A percentile compares a stretch with the other conserved stretches of the same genome.
phyloP scores from a whole-genome alignment of 768 basidiomycete genomes.

The Podaxis pistillaris region DNA sequence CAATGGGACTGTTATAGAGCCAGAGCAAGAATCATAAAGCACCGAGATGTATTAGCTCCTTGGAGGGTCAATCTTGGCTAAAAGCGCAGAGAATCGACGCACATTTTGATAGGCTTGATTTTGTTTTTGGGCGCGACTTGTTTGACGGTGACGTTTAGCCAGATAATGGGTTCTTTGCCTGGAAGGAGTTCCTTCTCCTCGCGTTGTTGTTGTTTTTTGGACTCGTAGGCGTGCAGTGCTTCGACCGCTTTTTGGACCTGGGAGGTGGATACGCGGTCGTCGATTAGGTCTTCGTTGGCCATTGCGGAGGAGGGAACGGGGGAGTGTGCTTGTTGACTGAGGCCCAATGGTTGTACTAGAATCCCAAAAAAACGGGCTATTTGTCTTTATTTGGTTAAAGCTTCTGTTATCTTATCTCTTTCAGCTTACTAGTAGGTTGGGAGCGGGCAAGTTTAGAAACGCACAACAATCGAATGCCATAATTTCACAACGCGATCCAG shows the following conservation, averaged over 20 bases:
- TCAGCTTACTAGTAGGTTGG: neutral
- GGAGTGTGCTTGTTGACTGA: neutral
- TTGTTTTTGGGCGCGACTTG: conserved; percentile 70
- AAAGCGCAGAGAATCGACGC: neutral
- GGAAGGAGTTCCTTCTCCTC: conserved; percentile 75
- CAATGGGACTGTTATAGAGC: conserved; percentile 54
- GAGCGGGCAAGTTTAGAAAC: neutral
- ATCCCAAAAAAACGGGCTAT: conserved; percentile 8
- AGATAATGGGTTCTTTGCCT: conserved; percentile 81
- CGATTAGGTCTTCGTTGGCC: conserved; percentile 57
- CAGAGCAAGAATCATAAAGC: conserved; percentile 1
- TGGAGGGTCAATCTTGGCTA: neutral
- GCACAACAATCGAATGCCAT: neutral
- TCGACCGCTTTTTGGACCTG: conserved; percentile 81
- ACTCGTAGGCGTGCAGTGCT: conserved; percentile 72
- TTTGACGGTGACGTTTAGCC: conserved; percentile 89
- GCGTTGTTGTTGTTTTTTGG: conserved; percentile 58
- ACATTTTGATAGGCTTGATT: conserved; percentile 87
- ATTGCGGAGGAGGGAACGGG: conserved; percentile 26
- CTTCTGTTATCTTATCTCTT: conserved; percentile 8
- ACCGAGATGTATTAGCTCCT: conserved; percentile 7
- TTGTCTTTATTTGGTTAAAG: neutral
- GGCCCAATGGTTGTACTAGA: neutral
- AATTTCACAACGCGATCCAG: too few species aligned
- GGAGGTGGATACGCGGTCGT: conserved; percentile 60